A percentile compares a stretch with the other conserved stretches of the same genome.
phyloP scores from a whole-genome alignment of 352 stramenopile genomes.

The Peronospora farinosa region DNA sequence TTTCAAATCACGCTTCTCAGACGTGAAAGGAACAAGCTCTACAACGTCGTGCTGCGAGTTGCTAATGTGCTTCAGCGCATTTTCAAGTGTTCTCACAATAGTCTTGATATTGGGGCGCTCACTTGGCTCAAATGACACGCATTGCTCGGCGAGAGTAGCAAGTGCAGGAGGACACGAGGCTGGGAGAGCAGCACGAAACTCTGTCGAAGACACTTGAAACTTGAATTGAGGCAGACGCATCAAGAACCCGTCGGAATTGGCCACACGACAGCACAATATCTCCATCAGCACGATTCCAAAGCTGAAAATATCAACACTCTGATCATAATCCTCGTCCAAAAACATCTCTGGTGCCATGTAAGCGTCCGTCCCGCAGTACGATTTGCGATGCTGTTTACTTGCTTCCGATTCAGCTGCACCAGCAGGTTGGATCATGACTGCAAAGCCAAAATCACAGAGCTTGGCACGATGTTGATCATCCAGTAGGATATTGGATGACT shows the following conservation, averaged over 20 bases:
- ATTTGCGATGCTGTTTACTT: constrained; percentile 58
- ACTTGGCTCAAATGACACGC: constrained; percentile 67
- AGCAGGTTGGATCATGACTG: constrained; percentile 50
- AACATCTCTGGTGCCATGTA: constrained; percentile 86
- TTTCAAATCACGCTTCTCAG: constrained; percentile 51
- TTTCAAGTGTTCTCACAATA: constrained; percentile 42
- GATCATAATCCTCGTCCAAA: constrained; percentile 78
- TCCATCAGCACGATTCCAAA: constrained; percentile 86
- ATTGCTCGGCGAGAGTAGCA: constrained; percentile 57
- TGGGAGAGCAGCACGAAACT: constrained; percentile 67
- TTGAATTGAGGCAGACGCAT: constrained; percentile 80
- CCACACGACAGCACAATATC: constrained; percentile 72
- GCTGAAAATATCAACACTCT: constrained; percentile 82
- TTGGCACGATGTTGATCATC: constrained; percentile 65
- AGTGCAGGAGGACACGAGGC: constrained; percentile 50
- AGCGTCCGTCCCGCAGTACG: constrained; percentile 81
- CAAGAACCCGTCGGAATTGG: constrained; percentile 74
- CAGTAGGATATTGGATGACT: constrained; percentile 85
- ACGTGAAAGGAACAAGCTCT: constrained; percentile 58
- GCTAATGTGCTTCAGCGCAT: constrained; percentile 30
- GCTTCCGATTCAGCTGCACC: constrained; percentile 24
- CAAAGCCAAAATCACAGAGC: constrained; percentile 84
- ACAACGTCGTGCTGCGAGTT: constrained; percentile 28
- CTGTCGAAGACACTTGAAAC: constrained; percentile 50
- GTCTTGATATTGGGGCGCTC: constrained; percentile 49